A percentile compares a stretch with the other conserved stretches of the same genome.
Conservation (phyloP, 2,329 filamentous ascomycete genomes). For the Tolypocladium cylindrosporum region DNA sequence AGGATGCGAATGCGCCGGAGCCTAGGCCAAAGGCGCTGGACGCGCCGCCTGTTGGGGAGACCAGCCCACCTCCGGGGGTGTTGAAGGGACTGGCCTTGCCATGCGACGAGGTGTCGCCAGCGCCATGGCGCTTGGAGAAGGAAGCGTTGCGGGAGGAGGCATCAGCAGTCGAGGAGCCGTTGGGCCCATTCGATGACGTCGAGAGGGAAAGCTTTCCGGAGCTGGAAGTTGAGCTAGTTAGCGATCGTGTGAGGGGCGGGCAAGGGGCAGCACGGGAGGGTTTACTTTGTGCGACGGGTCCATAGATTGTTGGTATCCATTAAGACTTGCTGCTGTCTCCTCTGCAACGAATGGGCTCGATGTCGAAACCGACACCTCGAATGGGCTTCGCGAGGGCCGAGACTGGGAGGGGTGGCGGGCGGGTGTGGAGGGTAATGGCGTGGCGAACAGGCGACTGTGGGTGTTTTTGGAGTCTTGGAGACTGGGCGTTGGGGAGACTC, state of each 20-base stretch:
- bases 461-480: not conserved
- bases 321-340: conserved; percentile 22
- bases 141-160: conserved; percentile 51
- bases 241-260: not conserved
- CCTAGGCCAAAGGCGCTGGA: conserved; percentile 89
- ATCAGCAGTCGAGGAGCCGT: conserved; percentile 41
- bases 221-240: conserved; percentile 33
- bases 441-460: not conserved
- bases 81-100: conserved; percentile 71
- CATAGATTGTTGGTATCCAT: conserved; percentile 54
- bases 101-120: conserved; percentile 60
- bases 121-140: conserved; percentile 65
- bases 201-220: conserved; percentile 85
- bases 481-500: not conserved
- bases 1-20: conserved; percentile 89
- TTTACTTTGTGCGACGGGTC: conserved; percentile 74
- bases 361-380: conserved; percentile 11
- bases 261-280: not conserved
- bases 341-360: conserved; percentile 6
- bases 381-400: conserved; percentile 9
- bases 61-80: conserved; percentile 50
- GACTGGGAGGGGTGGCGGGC: not conserved
- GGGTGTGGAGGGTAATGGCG: not conserved
- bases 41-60: conserved; percentile 44
- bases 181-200: conserved; percentile 51